These are phyloP conservation scores for Lichenothelia convexa DNA, from an alignment of 495 filamentous ascomycete genomes.

Conservation along the genomic window DNA sequence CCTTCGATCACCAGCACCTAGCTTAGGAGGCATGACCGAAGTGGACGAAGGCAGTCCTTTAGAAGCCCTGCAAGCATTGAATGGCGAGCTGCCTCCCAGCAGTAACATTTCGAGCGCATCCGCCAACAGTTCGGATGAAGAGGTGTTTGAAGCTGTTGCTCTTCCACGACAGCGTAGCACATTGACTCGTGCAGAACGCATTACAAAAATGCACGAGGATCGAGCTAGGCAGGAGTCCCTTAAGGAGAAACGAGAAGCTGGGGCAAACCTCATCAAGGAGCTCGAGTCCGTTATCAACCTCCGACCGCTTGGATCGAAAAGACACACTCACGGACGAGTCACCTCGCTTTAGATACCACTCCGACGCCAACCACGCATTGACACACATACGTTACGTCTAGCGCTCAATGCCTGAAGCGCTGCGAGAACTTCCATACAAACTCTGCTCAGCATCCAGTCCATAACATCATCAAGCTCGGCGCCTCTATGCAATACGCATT, in stretches of 20 bases:
- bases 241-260: conserved; percentile 57
- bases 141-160: conserved; percentile 82
- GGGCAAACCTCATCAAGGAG: conserved; percentile 75
- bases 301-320: conserved; percentile 29
- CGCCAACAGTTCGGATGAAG: conserved; percentile 33
- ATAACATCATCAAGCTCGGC: no score
- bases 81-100: conserved; percentile 33
- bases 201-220: conserved; percentile 78
- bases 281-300: conserved; percentile 77
- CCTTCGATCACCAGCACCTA: conserved; percentile 57
- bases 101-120: conserved; percentile 27
- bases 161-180: conserved; percentile 46
- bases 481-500: no score
- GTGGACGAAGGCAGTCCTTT: conserved; percentile 63
- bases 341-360: background rate
- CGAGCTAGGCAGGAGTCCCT: conserved; percentile 46
- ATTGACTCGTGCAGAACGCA: conserved; percentile 61
- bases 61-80: conserved; percentile 60
- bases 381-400: no score
- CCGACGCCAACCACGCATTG: no score
- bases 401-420: no score
- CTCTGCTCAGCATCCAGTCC: no score
- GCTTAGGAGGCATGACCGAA: conserved; percentile 67
- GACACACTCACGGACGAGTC: background rate
- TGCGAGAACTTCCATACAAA: no score